Conservation (phyloP, 768 basidiomycete genomes). For the Mycena epipterygia region DNA sequence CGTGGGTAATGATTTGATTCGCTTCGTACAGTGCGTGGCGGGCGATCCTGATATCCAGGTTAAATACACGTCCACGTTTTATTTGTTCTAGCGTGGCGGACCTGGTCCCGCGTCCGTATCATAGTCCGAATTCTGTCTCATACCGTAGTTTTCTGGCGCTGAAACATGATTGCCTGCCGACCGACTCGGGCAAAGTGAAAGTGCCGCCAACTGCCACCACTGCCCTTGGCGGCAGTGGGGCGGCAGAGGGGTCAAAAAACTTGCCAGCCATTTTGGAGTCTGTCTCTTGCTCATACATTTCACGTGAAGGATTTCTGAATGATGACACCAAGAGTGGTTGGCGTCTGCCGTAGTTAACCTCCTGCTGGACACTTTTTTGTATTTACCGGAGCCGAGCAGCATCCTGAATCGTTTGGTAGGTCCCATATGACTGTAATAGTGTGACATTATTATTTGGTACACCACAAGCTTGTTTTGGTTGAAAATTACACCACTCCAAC, state of each 20-base stretch:
- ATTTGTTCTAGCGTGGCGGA: constrained; percentile 20
- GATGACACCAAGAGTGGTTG: constrained; percentile 3
- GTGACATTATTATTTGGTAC: too few relatives aligned
- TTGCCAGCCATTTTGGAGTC: constrained; percentile 1
- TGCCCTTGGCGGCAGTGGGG: constrained; percentile 11
- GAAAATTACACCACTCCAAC: too few relatives aligned
- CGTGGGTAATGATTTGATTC: background rate
- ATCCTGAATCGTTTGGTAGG: too few relatives aligned
- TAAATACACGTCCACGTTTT: constrained; percentile 17
- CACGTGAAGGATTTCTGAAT: background rate
- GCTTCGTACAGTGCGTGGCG: constrained; percentile 14
- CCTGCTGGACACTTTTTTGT: background rate
- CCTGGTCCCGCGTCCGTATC: constrained; percentile 2
- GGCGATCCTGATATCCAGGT: constrained; percentile 9
- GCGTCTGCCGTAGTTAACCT: background rate
- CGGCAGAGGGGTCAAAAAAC: background rate
- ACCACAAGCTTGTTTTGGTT: too few relatives aligned
- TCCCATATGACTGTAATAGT: too few relatives aligned
- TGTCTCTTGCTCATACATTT: constrained; percentile 4
- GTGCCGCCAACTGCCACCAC: constrained; percentile 8
- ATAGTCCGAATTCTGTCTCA: constrained; percentile 10
- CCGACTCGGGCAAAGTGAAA: constrained; percentile 9
- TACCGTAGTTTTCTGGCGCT: constrained; percentile 5
- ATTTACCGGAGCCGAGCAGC: too few relatives aligned
- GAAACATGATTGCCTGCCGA: constrained; percentile 10